A percentile compares a stretch with the other conserved stretches of the same genome.
phyloP scores from a whole-genome alignment of 345 rosid species.

The Populus davidiana region DNA sequence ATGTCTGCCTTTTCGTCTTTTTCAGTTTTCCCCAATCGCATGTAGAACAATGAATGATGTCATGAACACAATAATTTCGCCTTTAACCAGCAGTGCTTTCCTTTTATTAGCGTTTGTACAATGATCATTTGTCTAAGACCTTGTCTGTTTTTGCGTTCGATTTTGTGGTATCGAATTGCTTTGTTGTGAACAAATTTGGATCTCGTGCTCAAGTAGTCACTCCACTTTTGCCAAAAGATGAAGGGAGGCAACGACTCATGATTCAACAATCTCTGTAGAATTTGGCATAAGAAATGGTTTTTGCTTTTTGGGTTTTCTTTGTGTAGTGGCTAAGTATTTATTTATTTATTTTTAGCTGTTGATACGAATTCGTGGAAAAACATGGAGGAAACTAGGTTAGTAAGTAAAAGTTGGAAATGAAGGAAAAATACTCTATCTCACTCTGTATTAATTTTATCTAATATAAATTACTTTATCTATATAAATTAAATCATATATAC shows the following conservation, averaged over 20 bases:
- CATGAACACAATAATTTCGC: not conserved
- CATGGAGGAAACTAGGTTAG: not conserved
- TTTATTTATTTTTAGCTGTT: not conserved
- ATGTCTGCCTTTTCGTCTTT: not conserved
- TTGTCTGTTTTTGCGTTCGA: conserved; percentile 24
- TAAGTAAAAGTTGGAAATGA: too few species aligned
- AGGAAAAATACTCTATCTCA: too few species aligned
- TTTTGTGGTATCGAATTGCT: conserved; percentile 28
- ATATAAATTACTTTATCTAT: too few species aligned
- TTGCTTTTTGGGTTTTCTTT: not conserved
- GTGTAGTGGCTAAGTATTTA: not conserved
- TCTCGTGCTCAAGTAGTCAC: conserved; percentile 39
- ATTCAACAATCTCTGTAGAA: not conserved
- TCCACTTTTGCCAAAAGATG: conserved; percentile 40
- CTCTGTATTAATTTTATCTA: too few species aligned
- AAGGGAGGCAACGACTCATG: conserved; percentile 36
- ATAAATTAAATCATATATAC: too few species aligned
- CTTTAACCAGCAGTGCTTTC: not conserved
- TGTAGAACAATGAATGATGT: not conserved
- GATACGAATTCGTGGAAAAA: not conserved
- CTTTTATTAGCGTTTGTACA: conserved; percentile 23
- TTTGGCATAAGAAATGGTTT: not conserved
- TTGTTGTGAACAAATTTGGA: conserved; percentile 17
- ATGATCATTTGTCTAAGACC: conserved; percentile 10
- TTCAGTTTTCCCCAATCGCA: not conserved